Percentiles rank a stretch among this genome's conserved stretches.
phyloP scores from a whole-genome alignment of 1,139 yeast genomes.

The Pneumocystis oryctolagi region DNA sequence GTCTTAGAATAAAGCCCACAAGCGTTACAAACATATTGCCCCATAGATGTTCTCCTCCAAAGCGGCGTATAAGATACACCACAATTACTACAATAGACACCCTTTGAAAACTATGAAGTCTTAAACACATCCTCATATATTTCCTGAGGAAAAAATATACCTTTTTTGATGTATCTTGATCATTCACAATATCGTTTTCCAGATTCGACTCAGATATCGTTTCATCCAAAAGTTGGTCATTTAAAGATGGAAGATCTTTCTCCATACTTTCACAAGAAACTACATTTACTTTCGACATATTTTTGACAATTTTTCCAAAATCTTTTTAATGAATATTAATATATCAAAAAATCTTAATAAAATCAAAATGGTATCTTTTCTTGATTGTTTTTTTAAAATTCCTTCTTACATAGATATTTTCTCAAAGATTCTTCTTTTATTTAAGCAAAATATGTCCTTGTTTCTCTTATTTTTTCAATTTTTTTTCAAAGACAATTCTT shows the following conservation, averaged over 20 bases:
- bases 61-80: conserved; percentile 55
- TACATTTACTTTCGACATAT: background rate
- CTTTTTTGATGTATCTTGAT: background rate
- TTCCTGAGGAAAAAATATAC: background rate
- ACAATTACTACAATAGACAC: conserved; percentile 39
- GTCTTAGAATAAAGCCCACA: conserved; percentile 42
- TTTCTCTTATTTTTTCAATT: no score
- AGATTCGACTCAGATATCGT: background rate
- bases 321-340: background rate
- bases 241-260: background rate
- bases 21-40: conserved; percentile 55
- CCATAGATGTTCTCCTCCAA: conserved; percentile 52
- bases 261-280: background rate
- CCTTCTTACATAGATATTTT: background rate
- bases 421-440: background rate
- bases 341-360: background rate
- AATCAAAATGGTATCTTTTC: background rate
- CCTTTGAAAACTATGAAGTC: background rate
- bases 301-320: background rate
- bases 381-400: background rate
- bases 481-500: background rate
- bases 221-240: background rate
- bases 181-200: background rate
- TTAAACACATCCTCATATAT: background rate
- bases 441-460: background rate